Conservation (phyloP, 306 rosid genomes). For the Crotalaria pallida region DNA sequence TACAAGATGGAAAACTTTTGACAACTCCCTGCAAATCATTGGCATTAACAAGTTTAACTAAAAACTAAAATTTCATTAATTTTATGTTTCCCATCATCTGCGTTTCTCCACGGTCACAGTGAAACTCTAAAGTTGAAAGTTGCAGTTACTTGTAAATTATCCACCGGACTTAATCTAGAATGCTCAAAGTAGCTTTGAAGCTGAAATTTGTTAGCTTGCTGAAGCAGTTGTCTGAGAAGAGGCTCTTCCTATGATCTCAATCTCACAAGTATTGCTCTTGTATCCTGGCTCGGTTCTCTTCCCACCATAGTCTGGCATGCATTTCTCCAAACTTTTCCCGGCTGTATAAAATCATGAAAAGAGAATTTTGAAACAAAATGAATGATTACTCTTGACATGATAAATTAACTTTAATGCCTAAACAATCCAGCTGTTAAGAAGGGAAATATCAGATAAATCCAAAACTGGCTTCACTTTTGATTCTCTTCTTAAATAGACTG, state of each 20-base stretch:
- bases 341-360: slow-evolving; percentile 36
- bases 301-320: slow-evolving; percentile 96
- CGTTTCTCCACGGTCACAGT: slow-evolving; percentile 27
- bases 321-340: slow-evolving; percentile 85
- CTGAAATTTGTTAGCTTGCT: slow-evolving; percentile 30
- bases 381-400: not conserved
- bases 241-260: slow-evolving; percentile 17
- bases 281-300: slow-evolving; percentile 82
- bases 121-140: slow-evolving; percentile 23
- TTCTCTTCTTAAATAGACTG: not conserved
- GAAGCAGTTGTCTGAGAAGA: slow-evolving; percentile 24
- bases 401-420: not conserved
- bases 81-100: slow-evolving; percentile 28
- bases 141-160: slow-evolving; percentile 31
- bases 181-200: slow-evolving; percentile 36
- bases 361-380: not conserved
- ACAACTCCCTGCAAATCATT: slow-evolving; percentile 1
- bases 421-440: not conserved
- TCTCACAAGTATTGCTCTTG: slow-evolving; percentile 83
- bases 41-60: slow-evolving; percentile 17
- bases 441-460: not conserved
- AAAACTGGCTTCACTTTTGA: not conserved
- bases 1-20: slow-evolving; percentile 23
- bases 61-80: slow-evolving; percentile 28
- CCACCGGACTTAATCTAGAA: slow-evolving; percentile 24